phyloP scores from a whole-genome alignment of 2,329 filamentous ascomycete species.

The Lasiodiplodia theobromae region DNA sequence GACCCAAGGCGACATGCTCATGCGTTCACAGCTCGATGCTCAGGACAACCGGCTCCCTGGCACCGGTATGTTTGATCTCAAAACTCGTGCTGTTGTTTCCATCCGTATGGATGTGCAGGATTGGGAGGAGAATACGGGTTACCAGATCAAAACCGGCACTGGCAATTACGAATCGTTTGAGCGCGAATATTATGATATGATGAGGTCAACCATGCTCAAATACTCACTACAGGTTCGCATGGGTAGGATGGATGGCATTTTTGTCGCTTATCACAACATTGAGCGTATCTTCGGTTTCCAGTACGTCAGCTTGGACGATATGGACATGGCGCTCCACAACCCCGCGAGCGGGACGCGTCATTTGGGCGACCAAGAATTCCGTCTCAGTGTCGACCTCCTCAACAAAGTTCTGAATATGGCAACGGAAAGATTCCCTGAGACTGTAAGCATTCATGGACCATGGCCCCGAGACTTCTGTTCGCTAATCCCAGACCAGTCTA shows the following conservation, averaged over 20 bases:
- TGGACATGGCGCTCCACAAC: conserved; percentile 89
- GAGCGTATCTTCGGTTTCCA: conserved; percentile 97
- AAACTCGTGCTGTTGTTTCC: conserved; percentile 89
- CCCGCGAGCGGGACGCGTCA: conserved; percentile 40
- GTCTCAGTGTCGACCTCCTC: conserved; percentile 77
- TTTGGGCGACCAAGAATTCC: conserved; percentile 86
- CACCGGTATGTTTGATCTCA: conserved; percentile 93
- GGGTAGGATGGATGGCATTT: conserved; percentile 98
- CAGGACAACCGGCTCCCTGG: conserved; percentile 86
- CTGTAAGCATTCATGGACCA: conserved; percentile 43
- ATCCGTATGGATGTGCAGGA: conserved; percentile 85
- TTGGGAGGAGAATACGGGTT: conserved; percentile 78
- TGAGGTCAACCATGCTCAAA: conserved; percentile 90
- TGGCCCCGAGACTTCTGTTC: not conserved
- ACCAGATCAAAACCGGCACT: conserved; percentile 79
- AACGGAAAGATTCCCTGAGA: conserved; percentile 75
- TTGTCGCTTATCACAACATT: conserved; percentile 95
- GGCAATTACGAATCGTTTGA: conserved; percentile 92
- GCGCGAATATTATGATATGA: conserved; percentile 96
- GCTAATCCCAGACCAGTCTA: conserved; percentile 55
- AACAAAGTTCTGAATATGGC: conserved; percentile 81
- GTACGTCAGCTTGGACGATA: conserved; percentile 84
- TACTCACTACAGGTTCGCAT: conserved; percentile 97
- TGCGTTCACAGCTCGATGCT: conserved; percentile 95
- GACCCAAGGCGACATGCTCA: conserved; percentile 83